Percentiles rank a stretch among this genome's conserved stretches.
Conservation (phyloP, 1,284 basidiomycete genomes). For the Thecaphora thlaspeos region DNA sequence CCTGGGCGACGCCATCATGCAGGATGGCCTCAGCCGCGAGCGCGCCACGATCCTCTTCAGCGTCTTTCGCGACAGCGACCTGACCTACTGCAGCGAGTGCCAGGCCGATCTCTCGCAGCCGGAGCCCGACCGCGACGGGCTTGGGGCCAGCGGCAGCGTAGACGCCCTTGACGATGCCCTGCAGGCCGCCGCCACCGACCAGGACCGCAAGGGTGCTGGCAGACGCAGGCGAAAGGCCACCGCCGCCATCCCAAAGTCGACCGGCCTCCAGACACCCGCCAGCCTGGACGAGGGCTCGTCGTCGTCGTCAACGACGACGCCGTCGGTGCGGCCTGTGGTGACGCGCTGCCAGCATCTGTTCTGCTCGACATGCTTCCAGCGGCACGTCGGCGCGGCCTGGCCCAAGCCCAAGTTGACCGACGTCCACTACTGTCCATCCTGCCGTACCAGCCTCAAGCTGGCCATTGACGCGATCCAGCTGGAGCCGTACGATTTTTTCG, state of each 20-base stretch:
- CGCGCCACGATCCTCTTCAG: conserved; percentile 78
- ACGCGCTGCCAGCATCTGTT: conserved; percentile 93
- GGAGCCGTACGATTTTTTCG: conserved; percentile 28
- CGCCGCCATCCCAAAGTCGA: conserved; percentile 1
- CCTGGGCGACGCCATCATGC: conserved; percentile 64
- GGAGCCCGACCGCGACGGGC: neutral
- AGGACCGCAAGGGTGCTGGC: neutral
- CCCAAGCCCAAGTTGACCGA: conserved; percentile 21
- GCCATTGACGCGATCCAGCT: conserved; percentile 41
- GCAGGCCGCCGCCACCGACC: conserved; percentile 60
- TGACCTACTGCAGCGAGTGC: conserved; percentile 84
- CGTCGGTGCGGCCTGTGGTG: conserved; percentile 59
- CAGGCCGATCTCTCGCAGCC: conserved; percentile 67
- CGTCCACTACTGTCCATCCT: conserved; percentile 67
- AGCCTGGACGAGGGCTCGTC: neutral
- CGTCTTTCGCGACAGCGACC: conserved; percentile 77
- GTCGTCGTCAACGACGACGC: neutral
- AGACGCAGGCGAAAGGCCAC: conserved; percentile 11
- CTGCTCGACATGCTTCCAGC: conserved; percentile 59
- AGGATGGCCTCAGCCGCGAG: conserved; percentile 74
- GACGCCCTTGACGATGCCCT: conserved; percentile 60
- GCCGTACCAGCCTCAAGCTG: conserved; percentile 60
- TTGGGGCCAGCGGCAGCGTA: neutral
- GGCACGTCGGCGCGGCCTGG: conserved; percentile 23
- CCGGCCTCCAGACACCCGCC: conserved; percentile 25